Evolutionary conservation across 257 asterid species (phyloP), one percentile per base, ranked within the genome.

Genomic region (Cynanchum wilfordii): DNA sequence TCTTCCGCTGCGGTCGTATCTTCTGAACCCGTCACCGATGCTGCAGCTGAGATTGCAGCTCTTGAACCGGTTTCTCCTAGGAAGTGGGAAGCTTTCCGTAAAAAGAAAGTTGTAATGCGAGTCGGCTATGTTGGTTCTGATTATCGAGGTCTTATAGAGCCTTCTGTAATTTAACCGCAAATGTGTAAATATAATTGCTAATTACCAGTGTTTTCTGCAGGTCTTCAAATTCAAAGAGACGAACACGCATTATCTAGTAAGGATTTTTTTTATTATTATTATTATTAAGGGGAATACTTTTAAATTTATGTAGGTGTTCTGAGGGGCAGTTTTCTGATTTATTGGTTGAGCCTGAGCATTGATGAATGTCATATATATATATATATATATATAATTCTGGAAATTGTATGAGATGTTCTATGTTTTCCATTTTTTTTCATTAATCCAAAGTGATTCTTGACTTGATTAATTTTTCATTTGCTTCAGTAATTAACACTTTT

Each of bases 51-150:
- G 30, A 77, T 58, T 33, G 50, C 73, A 17, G 65, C 76, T 55
- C 64, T 75, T 38, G 76, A 79, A 13, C 66, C 80, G 49, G 25
- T 45, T 73, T 66, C 74, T 2, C 63, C 71, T 20, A 71, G 2
- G 45, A 87, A 78, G 80, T 94, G 99, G 99, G 91, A 88, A 68
- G 56, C 96, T 59, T 78, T 87, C 71, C 89, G 92, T 70, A 94
- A 91, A 83, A 94, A 94, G 91, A 94, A 91, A 86, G 97, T 94
- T 25, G 97, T 90, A 59, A 91, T 94, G 96, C 97, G 97, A 30
- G 97, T 94, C 42, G 99, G 99, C 57, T 94, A 94, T 56, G 92
- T 91, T 15, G 99, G 99, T 40, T 87, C 99, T 66, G 84, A 85
- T 74, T 91, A 89, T 81, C 86, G 95, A 87, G 97, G 99, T 90